A percentile compares a stretch with the other conserved stretches of the same genome.
Conservation (phyloP, 176 grass and related monocot species). For the Panicum miliaceum region DNA sequence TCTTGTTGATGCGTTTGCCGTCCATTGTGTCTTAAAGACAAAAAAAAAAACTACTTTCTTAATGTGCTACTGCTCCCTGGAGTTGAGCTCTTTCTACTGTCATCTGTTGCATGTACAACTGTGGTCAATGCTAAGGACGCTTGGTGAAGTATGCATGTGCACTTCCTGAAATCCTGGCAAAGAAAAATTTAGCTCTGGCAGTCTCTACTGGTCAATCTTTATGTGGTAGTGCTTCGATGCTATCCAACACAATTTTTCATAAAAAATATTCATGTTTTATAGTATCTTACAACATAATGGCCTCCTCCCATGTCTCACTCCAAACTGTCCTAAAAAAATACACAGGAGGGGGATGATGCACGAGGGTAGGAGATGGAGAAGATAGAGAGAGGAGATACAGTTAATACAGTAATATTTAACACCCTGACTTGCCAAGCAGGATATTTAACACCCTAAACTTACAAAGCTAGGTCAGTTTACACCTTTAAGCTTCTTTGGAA, state of each 20-base stretch:
- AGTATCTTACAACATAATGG: not conserved
- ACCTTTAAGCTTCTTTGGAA: not conserved
- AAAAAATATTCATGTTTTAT: not conserved
- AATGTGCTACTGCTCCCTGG: not conserved
- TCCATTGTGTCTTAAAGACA: not conserved
- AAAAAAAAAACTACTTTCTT: constrained; percentile 9
- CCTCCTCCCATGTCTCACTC: not conserved
- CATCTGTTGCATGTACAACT: not conserved
- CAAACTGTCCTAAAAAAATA: constrained; percentile 6
- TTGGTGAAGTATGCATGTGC: not conserved
- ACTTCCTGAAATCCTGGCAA: not conserved
- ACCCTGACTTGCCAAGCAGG: not conserved
- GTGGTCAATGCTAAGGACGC: not conserved
- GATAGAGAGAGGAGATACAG: not conserved
- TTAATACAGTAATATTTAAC: not conserved
- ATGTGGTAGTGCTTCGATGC: constrained; percentile 6
- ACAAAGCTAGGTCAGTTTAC: not conserved
- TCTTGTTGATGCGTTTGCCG: constrained; percentile 10
- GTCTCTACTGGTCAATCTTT: not conserved
- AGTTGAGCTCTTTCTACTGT: not conserved
- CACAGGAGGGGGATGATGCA: not conserved
- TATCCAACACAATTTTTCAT: not conserved
- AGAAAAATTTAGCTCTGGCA: not conserved
- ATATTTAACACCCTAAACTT: not conserved
- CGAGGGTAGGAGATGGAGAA: not conserved